Conservation (phyloP, 164 flowering plant genomes). For the Annona squamosa region DNA sequence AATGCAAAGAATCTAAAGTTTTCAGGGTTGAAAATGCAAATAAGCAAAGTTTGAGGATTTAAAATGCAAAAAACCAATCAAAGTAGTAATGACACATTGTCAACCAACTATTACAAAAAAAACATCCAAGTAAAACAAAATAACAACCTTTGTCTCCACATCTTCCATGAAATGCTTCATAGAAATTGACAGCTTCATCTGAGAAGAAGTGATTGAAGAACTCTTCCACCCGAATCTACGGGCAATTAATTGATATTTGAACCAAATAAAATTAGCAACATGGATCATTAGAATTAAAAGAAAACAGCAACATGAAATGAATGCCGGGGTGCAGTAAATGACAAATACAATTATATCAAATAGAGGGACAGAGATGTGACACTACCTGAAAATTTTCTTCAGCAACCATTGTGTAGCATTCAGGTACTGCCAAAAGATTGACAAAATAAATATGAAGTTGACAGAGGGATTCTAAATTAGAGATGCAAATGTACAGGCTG, state of each 20-base stretch:
- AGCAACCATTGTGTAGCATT: slow-evolving; percentile 53
- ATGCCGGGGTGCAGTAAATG: background rate
- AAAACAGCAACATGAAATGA: background rate
- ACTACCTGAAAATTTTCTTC: slow-evolving; percentile 79
- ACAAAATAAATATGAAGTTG: background rate
- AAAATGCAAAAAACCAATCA: background rate
- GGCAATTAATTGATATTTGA: background rate
- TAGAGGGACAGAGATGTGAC: background rate
- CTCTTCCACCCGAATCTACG: slow-evolving; percentile 63
- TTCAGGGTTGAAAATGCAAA: no score
- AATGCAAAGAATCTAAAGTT: no score
- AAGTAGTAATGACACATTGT: background rate
- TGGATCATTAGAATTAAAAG: background rate
- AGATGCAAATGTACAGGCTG: background rate
- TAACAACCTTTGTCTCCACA: slow-evolving; percentile 89
- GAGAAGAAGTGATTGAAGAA: slow-evolving; percentile 71
- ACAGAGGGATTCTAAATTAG: background rate
- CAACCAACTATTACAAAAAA: background rate
- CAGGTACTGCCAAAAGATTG: slow-evolving; percentile 60
- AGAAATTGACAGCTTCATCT: slow-evolving; percentile 51
- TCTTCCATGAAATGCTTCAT: slow-evolving; percentile 57
- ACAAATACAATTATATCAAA: background rate
- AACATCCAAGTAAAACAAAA: background rate
- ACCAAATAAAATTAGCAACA: background rate
- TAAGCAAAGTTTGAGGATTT: no score